Evolutionary conservation across 805 yeast genomes (phyloP).

Genomic region (Zygoascus bituminiphila): DNA sequence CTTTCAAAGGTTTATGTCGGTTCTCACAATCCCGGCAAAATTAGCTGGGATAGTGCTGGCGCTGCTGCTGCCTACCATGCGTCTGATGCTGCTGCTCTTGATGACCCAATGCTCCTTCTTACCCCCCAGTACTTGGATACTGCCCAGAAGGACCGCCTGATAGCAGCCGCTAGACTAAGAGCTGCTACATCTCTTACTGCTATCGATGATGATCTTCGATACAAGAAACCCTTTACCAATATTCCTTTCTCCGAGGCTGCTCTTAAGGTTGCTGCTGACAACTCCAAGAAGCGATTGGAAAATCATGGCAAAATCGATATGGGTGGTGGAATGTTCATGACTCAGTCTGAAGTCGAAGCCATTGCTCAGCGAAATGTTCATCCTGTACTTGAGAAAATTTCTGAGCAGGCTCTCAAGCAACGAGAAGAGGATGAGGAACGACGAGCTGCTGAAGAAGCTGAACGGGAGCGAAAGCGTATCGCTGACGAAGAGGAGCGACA

Average conservation of each 20-base stretch:
- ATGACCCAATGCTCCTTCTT: constrained; percentile 12
- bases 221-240: constrained; percentile 35
- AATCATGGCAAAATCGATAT: constrained; percentile 53
- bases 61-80: constrained; percentile 15
- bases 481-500: constrained; percentile 14
- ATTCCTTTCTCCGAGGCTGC: constrained; percentile 65
- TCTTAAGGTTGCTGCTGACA: constrained; percentile 64
- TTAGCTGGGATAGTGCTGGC: constrained; percentile 18
- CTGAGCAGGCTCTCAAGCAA: constrained; percentile 60
- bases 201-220: constrained; percentile 36
- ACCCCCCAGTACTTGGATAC: constrained; percentile 15
- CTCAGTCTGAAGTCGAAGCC: constrained; percentile 64
- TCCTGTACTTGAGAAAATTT: constrained; percentile 74
- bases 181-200: constrained; percentile 36
- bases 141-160: constrained; percentile 31
- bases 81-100: constrained; percentile 8
- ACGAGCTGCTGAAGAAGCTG: constrained; percentile 29
- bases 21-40: constrained; percentile 12
- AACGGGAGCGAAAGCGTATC: constrained; percentile 7
- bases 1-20: constrained; percentile 21
- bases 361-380: constrained; percentile 73
- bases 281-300: constrained; percentile 49
- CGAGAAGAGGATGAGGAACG: constrained; percentile 47
- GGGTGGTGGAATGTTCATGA: constrained; percentile 83
- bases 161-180: constrained; percentile 44